Base-by-base conservation (phyloP, 2,329 filamentous ascomycete species). In the Metarhizium robertsii region DNA sequence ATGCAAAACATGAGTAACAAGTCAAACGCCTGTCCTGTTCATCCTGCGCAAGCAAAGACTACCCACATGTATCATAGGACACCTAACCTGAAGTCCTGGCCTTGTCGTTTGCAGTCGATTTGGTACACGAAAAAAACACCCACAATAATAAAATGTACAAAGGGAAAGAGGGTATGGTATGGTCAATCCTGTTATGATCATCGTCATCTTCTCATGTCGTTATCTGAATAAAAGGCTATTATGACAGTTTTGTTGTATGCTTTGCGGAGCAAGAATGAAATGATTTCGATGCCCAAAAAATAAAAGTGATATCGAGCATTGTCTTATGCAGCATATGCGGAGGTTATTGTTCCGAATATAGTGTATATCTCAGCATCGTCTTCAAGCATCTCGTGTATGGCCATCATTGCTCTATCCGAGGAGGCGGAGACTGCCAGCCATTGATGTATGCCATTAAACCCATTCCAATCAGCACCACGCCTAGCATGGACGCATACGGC, bases 391-490 rank as follows among this genome's bases (percentile, higher is more conserved):
- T 10, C 42, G n/a, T 32, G 34, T 13, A 46, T 20, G 20, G 32
- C 4, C 30, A 56, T 67, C 61, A 71, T 64, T 64, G 62, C 56
- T 73, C 69, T 50, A 68, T 53, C 25, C 62, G 63, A 4, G 69
- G 61, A 43, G 71, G 64, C 53, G 69, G 64, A 25, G 65, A 45
- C 63, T 90, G 87, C 88, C 88, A 92, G 53, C 87, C 86, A 65
- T 94, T 94, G 62, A 94, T 78, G 70, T 91, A 92, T 46, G 87
- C 88, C 89, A 94, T 94, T 60, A 94, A 69, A 14, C 89, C 87
- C 74, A 94, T 86, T 36, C 89, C 89, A 58, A 94, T 74, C 55
- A 94, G 71, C 30, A 94, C 88, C 36, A 94, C 89, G 11, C 89
- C 87, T 49, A 94, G 72, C 81, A 92, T 90, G 2, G 87, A 91